Evolutionary conservation across 75 land plant species (phyloP), one percentile per base, ranked within the genome.

Genomic region (Pseudotsuga menziesii): DNA sequence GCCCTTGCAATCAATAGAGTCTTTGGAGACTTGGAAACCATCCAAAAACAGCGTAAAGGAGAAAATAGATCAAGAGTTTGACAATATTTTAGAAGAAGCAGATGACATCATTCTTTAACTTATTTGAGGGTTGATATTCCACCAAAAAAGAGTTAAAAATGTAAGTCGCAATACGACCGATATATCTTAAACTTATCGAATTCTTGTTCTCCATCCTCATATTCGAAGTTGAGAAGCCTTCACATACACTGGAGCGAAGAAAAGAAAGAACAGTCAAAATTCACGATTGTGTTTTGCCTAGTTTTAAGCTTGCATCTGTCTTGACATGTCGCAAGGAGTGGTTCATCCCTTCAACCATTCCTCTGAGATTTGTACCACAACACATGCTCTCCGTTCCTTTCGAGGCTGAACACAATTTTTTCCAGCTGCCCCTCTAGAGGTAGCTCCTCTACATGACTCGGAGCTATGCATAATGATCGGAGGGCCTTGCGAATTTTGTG

Each of bases 401-500:
- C 26, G 89, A 87, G 63, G 67, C 75, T 22, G 79, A 74, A 16
- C 13, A 23, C 26, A 78, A 81, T 55, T 55, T 72, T 78, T 32
- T 48, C 44, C 83, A 87, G 22, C 27, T 76, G 20, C 89, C 64
- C 95, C 95, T 4, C 85, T 92, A 35, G 92, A 91, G 72, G 93
- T 82, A 57, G 72, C 83, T 41, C 89, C 93, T 75, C 99, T 98
- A 48, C 93, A 89, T 61, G 90, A 97, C 79, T 76, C 79, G 35
- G 87, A 83, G 83, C n/a, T 91, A 57, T 77, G 83, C 74, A 80
- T 92, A 60, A 75, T 89, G 78, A 91, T 97, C 80, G n/a, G 99
- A 97, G 15, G 98, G 99, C 19, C 86, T 93, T 61, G 99, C 99
- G 64, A 85, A 83, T 63, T 82, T 97, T 76, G 95, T 97, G 17